Percentiles rank a stretch among this genome's conserved stretches.
Evolutionary conservation across 2,329 filamentous ascomycete genomes (phyloP).

Genomic region (Allantophomopsis cytisporea): DNA sequence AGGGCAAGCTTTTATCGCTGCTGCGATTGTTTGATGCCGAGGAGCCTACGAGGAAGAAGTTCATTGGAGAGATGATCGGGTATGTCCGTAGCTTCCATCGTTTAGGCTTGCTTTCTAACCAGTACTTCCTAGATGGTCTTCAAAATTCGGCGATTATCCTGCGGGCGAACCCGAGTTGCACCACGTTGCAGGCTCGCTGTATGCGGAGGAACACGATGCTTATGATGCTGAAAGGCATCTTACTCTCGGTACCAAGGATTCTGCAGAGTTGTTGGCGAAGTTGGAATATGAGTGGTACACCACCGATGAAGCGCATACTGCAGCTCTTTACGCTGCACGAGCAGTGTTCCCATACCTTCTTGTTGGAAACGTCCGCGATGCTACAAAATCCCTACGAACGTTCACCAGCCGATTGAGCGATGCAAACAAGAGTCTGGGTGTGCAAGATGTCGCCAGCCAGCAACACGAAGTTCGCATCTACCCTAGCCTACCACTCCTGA

Average conservation of each 20-base stretch:
- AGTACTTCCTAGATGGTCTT: slow-evolving; percentile 52
- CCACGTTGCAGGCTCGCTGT: slow-evolving; percentile 77
- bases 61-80: slow-evolving; percentile 73
- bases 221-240: slow-evolving; percentile 93
- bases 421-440: slow-evolving; percentile 42
- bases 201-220: slow-evolving; percentile 82
- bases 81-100: slow-evolving; percentile 23
- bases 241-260: slow-evolving; percentile 78
- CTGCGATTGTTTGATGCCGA: slow-evolving; percentile 67
- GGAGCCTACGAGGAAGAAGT: slow-evolving; percentile 88
- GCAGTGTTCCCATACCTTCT: slow-evolving; percentile 85
- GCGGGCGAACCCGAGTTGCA: slow-evolving; percentile 90
- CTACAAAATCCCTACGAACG: slow-evolving; percentile 67
- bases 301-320: slow-evolving; percentile 76
- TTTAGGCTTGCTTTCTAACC: slow-evolving; percentile 2
- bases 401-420: slow-evolving; percentile 55
- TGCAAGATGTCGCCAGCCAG: slow-evolving; percentile 68
- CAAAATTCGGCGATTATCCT: slow-evolving; percentile 73
- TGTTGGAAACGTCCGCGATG: slow-evolving; percentile 78
- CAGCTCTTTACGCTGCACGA: slow-evolving; percentile 73
- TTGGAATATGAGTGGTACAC: slow-evolving; percentile 93
- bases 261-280: slow-evolving; percentile 62
- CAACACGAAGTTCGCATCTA: slow-evolving; percentile 69
- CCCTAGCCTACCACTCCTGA: slow-evolving; percentile 83
- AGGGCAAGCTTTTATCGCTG: slow-evolving; percentile 64